Evolutionary conservation across 225 moss, liverwort and hornwort genomes (phyloP).

Genomic region (Ulota crispa): DNA sequence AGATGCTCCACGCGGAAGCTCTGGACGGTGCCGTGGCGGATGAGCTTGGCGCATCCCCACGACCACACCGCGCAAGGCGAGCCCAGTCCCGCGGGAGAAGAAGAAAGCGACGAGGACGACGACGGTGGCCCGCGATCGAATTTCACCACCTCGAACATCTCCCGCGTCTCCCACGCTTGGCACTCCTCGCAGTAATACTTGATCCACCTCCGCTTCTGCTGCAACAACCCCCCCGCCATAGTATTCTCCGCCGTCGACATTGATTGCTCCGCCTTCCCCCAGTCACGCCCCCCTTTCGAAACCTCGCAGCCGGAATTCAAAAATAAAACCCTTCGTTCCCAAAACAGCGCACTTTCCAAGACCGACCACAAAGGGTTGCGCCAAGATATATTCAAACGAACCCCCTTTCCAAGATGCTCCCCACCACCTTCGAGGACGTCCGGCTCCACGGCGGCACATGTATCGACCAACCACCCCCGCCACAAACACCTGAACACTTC

Average conservation of each 20-base stretch:
- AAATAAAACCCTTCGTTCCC: neutral
- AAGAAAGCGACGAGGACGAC: neutral
- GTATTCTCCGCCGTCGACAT: slow-evolving; percentile 33
- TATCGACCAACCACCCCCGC: neutral
- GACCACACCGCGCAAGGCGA: slow-evolving; percentile 41
- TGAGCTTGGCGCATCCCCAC: slow-evolving; percentile 48
- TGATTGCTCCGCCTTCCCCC: neutral
- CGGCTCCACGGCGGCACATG: neutral
- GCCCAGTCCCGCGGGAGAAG: neutral
- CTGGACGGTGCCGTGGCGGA: slow-evolving; percentile 46
- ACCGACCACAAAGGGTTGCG: neutral
- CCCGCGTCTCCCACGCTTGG: slow-evolving; percentile 49
- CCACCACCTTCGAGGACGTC: neutral
- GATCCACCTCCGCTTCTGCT: slow-evolving; percentile 49
- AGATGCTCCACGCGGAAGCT: slow-evolving; percentile 39
- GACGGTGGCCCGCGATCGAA: slow-evolving; percentile 7
- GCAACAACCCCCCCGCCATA: neutral
- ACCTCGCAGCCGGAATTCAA: too few species aligned
- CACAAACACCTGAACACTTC: neutral
- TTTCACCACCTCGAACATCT: slow-evolving; percentile 47
- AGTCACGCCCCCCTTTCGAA: too few species aligned
- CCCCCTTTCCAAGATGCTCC: neutral
- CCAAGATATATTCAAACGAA: neutral
- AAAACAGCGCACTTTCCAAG: neutral
- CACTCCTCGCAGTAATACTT: slow-evolving; percentile 57